Evolutionary conservation across 352 stramenopile species (phyloP), one percentile per base, ranked within the genome.

Genomic region (Pythium dissimile): DNA sequence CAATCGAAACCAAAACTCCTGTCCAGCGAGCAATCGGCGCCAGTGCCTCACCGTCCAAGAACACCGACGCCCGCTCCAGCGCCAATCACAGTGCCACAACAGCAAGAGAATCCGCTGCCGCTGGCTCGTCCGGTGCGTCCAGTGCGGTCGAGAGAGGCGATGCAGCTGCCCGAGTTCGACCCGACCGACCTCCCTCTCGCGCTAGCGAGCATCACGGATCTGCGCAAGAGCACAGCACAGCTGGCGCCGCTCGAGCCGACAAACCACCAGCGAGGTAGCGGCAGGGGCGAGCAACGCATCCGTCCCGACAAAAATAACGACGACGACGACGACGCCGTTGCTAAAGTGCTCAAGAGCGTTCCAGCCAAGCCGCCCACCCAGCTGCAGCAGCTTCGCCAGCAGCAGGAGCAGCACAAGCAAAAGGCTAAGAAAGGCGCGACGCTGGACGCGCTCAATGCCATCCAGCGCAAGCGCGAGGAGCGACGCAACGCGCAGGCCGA

Each of bases 401-500:
- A 38, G 16, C 43, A 65, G 10, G 18, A 38, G 34, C 11, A 43
- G 23, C 46, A 58, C 20, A 54, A 50, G 12, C 46, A 65, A 31
- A 82, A 80, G 39, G 20, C 55, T 3, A 87, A 84, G 51, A 62
- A 59, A 21, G 53, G 39, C 21, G 52, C 51, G 20, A 87, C 78
- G 8, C 48, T 88, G 8, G 58, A 72, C 16, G 77, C 73, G 5
- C 56, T 92, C 5, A 73, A 77, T 3, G 81, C 87, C 28, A 92
- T 92, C 51, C 67, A 92, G 26, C 77, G 77, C 13, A 88, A 87
- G 61, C 81, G 81, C 1, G 73, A 92, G 18, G 69, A 72, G 41
- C 81, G 81, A 11, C 77, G 81, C 5, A 67, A 62, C 0, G 62
- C 71, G 5, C 81, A 89, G 44, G 77, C 66, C 2, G 51, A 88